These are phyloP conservation scores for Myochromella boudieri DNA, from an alignment of 768 basidiomycete genomes.

Conservation along the genomic window DNA sequence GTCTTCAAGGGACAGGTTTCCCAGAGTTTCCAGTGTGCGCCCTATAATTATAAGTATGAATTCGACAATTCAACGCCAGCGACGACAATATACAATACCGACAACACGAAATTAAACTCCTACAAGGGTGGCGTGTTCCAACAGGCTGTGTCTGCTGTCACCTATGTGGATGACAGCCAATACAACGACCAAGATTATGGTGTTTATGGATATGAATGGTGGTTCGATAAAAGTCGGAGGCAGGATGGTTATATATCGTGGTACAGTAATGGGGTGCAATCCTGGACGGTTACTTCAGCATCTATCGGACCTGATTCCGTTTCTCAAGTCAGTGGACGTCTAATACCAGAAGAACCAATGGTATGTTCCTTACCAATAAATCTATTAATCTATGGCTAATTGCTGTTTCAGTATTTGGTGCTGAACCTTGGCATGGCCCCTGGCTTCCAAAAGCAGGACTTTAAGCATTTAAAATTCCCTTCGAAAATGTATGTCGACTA, in stretches of 20 bases:
- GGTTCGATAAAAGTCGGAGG: slow-evolving; percentile 66
- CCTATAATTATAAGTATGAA: slow-evolving; percentile 70
- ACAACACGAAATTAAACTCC: slow-evolving; percentile 55
- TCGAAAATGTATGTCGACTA: slow-evolving; percentile 85
- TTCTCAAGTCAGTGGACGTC: slow-evolving; percentile 58
- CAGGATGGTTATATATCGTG: slow-evolving; percentile 82
- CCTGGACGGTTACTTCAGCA: slow-evolving; percentile 71
- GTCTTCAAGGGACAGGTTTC: slow-evolving; percentile 64
- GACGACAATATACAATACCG: slow-evolving; percentile 50
- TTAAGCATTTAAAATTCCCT: slow-evolving; percentile 72
- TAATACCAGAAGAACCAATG: slow-evolving; percentile 94
- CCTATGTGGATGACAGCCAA: slow-evolving; percentile 49
- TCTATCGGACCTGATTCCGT: slow-evolving; percentile 66
- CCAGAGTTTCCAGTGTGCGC: slow-evolving; percentile 80
- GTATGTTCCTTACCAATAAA: slow-evolving; percentile 46
- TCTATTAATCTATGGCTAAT: too few species aligned
- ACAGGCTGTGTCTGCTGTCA: slow-evolving; percentile 71
- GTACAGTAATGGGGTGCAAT: slow-evolving; percentile 62
- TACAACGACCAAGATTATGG: slow-evolving; percentile 59
- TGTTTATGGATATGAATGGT: slow-evolving; percentile 79
- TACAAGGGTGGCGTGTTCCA: slow-evolving; percentile 75
- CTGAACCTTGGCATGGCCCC: slow-evolving; percentile 84
- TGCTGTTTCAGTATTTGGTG: slow-evolving; percentile 63
- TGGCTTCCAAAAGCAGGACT: slow-evolving; percentile 75
- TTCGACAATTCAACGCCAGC: slow-evolving; percentile 55